Conservation (phyloP, 192 early-diverging fungal species). For the Coemansia sp. region DNA sequence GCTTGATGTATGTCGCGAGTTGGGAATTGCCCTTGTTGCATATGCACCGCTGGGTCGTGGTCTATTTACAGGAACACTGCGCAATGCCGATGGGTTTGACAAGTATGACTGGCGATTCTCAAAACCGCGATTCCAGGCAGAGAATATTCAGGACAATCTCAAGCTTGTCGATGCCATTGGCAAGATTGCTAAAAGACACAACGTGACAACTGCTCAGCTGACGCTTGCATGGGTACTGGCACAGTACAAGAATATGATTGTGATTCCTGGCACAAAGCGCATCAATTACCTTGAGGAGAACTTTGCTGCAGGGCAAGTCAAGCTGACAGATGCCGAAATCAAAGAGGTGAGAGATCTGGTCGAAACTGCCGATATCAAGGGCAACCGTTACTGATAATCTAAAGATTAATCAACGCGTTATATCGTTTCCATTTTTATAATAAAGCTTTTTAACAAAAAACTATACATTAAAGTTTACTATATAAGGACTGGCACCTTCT, state of each 20-base stretch:
- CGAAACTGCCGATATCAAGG: neutral
- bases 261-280: neutral
- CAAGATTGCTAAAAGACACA: constrained; percentile 53
- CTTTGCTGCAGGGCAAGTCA: neutral
- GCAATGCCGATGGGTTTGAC: constrained; percentile 53
- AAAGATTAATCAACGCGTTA: neutral
- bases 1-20: constrained; percentile 66
- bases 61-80: constrained; percentile 61
- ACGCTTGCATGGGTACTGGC: neutral
- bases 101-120: constrained; percentile 53
- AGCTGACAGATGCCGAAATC: constrained; percentile 3
- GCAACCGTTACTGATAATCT: constrained; percentile 1
- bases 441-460: neutral
- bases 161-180: constrained; percentile 57
- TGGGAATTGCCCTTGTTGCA: constrained; percentile 71
- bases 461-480: neutral
- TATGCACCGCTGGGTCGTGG: constrained; percentile 73
- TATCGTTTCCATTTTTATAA: too few relatives aligned
- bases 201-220: neutral
- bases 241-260: neutral
- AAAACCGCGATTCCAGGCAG: constrained; percentile 58
- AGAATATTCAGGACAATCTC: constrained; percentile 59
- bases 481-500: neutral
- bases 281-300: neutral
- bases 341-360: neutral